Conservation (phyloP, 495 filamentous ascomycete genomes). For the Neurospora discreta region DNA sequence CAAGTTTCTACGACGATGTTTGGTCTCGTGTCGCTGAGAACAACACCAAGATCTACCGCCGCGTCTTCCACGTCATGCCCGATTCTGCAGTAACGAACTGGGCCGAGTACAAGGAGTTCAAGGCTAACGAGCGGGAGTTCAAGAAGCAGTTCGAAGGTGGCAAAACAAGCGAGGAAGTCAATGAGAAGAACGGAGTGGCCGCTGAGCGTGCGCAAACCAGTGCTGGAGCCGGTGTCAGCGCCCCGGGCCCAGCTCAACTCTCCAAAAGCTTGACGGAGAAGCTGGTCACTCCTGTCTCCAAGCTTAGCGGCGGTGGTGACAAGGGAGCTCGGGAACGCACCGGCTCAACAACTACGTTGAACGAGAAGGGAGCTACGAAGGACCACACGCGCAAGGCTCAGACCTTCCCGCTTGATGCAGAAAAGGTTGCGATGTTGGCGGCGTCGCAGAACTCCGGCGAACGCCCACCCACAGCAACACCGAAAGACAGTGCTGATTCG, state of each 20-base stretch:
- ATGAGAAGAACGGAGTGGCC: conserved; percentile 13
- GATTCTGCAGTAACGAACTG: conserved; percentile 89
- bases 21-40: conserved; percentile 87
- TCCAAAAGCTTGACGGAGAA: conserved; percentile 11
- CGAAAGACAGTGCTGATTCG: neutral
- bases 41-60: conserved; percentile 85
- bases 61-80: conserved; percentile 93
- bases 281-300: neutral
- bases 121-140: conserved; percentile 69
- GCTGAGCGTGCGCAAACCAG: conserved; percentile 6
- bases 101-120: conserved; percentile 87
- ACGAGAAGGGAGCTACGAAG: conserved; percentile 13
- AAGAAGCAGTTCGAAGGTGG: conserved; percentile 47
- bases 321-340: neutral
- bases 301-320: neutral
- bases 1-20: conserved; percentile 72
- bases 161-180: conserved; percentile 28
- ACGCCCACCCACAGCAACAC: neutral
- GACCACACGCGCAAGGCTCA: neutral
- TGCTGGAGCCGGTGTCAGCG: conserved; percentile 20
- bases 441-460: neutral
- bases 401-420: neutral
- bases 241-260: conserved; percentile 15
- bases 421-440: neutral
- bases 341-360: neutral